Evolutionary conservation across 1,284 basidiomycete species (phyloP), one percentile per base, ranked within the genome.

Genomic region (Acaromyces ingoldii): DNA sequence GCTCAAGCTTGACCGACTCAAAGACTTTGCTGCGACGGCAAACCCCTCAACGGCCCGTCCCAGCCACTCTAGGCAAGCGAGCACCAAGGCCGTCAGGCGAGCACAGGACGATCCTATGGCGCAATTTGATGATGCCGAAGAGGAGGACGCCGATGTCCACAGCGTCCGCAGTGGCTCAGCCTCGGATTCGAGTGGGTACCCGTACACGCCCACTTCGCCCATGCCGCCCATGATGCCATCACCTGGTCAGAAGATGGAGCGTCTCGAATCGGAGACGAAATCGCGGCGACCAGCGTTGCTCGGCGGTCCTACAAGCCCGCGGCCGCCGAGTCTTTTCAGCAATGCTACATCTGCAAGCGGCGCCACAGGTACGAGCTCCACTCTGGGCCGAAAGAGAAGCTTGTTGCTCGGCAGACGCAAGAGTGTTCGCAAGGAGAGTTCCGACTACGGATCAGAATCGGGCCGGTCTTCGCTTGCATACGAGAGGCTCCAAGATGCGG

Each of bases 71-170:
- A 1, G 34, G 34, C 46, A 50, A 54, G 51, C 36, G 55, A 50
- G 45, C 63, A 53, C 37, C 26, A 62, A 17, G 10, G 17, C 10
- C 31, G 10, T 10, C 17, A 34, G 31, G 10, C 33, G 15, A 19
- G 21, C 15, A 1, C 17, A 49, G 41, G 33, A 45, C 44, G 40
- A 64, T 51, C 45, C 51, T 47, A 48, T 69, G 37, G 76, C 77
- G 42, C 79, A 80, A 49, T 82, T 81, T 53, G 80, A 80, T 29
- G 81, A 82, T 68, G 81, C 81, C 3, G 79, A 81, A 34, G 81
- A 81, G 57, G 80, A 81, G 55, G 41, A 57, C 42, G 55, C 55
- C 62, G 40, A 63, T 51, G 51, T 33, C 49, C 49, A 62, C 39
- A 65, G 63, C 42, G 51, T 65, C 47, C 62, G 37, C 11, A 43